Base-by-base conservation (phyloP, 2,329 filamentous ascomycete genomes). In the Triangularia setosa region DNA sequence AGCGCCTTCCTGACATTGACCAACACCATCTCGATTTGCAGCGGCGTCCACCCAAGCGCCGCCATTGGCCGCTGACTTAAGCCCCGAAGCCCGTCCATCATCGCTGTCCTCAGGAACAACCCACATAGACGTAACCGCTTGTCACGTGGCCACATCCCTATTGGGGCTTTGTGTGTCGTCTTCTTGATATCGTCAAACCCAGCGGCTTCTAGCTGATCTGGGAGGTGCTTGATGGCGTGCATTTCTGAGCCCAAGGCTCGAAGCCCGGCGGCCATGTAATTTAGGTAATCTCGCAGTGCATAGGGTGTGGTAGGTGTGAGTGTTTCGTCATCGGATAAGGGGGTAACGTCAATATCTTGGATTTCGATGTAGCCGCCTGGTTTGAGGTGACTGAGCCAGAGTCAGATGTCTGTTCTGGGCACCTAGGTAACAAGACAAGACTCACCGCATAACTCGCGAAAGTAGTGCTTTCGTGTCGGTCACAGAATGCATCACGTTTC, bases 301-400 rank as follows among this genome's bases (percentile, higher is more conserved):
- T 81, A 83, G 4, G 78, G 77, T 0, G 76, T 77, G 21, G 75
- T 70, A 16, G 71, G 68, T 1, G 71, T 72, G 48, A 80, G 79
- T 0, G 79, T 77, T 53, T 70, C 58, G 72, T 84, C 82, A 70
- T 84, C 81, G 70, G 78, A 79, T 9, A 74, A 73, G 3, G 79
- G 73, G 12, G 68, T 67, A 68, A 78, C 77, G 48, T 78, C 72
- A 48, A 83, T 76, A 48, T 84, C 82, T 64, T 82, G 79, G 24
- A 83, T 69, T 68, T 84, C 82, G 25, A 84, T 74, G 62, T 79
- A 83, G 25, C 81, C 82, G 28, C 82, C 82, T 0, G 82, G 82
- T 65, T 83, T 83, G 8, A 83, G 73, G 68, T 84, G 81, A 61
- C 81, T 83, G 52, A 60, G 18, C 14, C 9, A 52, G 44, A 23